Conservation (phyloP, 129 eudicot genomes). For the Pseudognaphalium luteoalbum region DNA sequence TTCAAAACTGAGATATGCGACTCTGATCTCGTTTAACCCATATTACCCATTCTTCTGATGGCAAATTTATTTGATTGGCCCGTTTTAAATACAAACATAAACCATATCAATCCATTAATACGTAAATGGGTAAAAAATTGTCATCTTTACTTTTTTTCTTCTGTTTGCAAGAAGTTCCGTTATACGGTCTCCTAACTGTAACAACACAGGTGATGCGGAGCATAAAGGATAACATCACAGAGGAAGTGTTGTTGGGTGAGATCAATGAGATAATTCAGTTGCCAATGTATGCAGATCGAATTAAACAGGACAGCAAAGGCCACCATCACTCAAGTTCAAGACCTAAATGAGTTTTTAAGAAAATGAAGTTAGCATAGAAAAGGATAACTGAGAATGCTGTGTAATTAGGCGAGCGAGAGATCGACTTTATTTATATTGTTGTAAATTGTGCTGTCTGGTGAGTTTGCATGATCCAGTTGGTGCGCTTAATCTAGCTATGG, state of each 20-base stretch:
- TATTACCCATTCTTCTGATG: not conserved
- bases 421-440: constrained; percentile 26
- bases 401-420: constrained; percentile 35
- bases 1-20: not conserved
- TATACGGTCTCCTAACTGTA: not conserved
- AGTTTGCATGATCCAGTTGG: constrained; percentile 60
- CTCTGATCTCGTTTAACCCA: not conserved
- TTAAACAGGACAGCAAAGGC: constrained; percentile 74
- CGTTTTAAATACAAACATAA: not conserved
- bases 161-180: not conserved
- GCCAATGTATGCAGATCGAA: constrained; percentile 94
- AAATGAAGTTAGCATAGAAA: constrained; percentile 24
- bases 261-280: constrained; percentile 68
- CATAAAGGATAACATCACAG: constrained; percentile 91
- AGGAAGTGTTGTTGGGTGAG: constrained; percentile 73
- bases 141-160: not conserved
- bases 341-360: constrained; percentile 48
- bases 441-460: constrained; percentile 58
- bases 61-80: not conserved
- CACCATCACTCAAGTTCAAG: constrained; percentile 49
- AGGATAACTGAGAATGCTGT: constrained; percentile 14
- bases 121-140: not conserved
- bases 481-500: constrained; percentile 32
- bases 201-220: constrained; percentile 75
- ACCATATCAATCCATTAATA: not conserved